phyloP scores from a whole-genome alignment of 805 yeast genomes.

The Metschnikowia hibisci region DNA sequence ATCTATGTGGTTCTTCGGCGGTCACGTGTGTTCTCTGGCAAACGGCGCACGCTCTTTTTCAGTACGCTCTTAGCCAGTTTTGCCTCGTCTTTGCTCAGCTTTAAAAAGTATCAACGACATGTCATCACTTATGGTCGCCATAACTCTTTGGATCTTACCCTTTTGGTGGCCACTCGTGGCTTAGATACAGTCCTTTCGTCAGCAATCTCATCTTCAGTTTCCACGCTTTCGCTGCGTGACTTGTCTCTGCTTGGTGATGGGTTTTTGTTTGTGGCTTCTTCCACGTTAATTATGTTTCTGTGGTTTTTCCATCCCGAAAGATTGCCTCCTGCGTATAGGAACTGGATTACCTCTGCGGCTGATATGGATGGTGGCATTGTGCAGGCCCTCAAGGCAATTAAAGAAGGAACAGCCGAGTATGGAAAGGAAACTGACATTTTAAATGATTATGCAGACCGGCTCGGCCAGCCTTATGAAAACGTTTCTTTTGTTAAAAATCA shows the following conservation, averaged over 20 bases:
- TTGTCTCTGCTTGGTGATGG: constrained; percentile 24
- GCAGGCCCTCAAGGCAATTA: constrained; percentile 28
- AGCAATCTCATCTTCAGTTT: constrained; percentile 2
- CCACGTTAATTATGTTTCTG: constrained; percentile 33
- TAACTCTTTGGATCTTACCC: constrained; percentile 34
- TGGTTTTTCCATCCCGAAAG: constrained; percentile 39
- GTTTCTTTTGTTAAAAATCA: constrained; percentile 25
- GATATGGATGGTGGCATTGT: constrained; percentile 42
- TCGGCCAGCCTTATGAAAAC: constrained; percentile 29
- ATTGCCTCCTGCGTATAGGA: constrained; percentile 41
- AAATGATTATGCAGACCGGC: constrained; percentile 27
- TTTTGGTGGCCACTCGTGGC: constrained; percentile 34
- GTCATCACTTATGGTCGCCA: constrained; percentile 27
- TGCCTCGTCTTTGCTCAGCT: constrained; percentile 24
- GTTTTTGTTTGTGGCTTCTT: constrained; percentile 25
- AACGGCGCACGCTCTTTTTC: constrained; percentile 9
- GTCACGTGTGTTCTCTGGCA: background rate
- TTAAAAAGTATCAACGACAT: constrained; percentile 33
- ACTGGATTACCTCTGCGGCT: constrained; percentile 50
- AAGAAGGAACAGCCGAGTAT: constrained; percentile 29
- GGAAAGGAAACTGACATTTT: constrained; percentile 35
- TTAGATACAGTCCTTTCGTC: constrained; percentile 24
- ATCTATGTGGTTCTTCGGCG: constrained; percentile 11
- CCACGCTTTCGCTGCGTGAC: constrained; percentile 2
- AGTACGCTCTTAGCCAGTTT: constrained; percentile 30